These are phyloP conservation scores for Mentha longifolia DNA, from an alignment of 257 asterid genomes.

Conservation along the genomic window DNA sequence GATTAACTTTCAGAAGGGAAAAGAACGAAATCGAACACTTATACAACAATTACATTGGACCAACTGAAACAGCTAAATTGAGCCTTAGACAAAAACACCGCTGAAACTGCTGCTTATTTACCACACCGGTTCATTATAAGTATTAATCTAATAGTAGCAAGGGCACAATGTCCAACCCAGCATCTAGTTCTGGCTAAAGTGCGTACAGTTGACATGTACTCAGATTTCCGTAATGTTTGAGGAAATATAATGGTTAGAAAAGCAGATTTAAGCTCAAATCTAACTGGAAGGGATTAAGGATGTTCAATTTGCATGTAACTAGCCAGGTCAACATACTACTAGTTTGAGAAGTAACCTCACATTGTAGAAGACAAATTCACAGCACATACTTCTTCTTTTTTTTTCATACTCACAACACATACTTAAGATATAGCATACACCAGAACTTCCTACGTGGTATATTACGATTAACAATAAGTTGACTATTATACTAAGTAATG, in stretches of 20 bases:
- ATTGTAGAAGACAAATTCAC: neutral
- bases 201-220: neutral
- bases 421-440: neutral
- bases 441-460: conserved; percentile 10
- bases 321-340: neutral
- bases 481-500: conserved; percentile 1
- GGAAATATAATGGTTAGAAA: neutral
- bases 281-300: neutral
- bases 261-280: conserved; percentile 2
- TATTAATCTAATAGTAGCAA: neutral
- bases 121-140: neutral
- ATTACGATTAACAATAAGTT: neutral
- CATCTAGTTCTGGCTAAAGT: conserved; percentile 9
- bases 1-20: neutral
- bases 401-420: neutral
- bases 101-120: neutral
- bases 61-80: neutral
- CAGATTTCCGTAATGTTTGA: neutral
- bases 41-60: neutral
- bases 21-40: neutral
- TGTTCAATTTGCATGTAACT: neutral
- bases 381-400: neutral
- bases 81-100: conserved; percentile 10
- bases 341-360: neutral
- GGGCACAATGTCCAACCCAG: neutral